Evolutionary conservation across 1,284 basidiomycete species (phyloP).

Genomic region (Sporisorium iseilematis-ciliati): DNA sequence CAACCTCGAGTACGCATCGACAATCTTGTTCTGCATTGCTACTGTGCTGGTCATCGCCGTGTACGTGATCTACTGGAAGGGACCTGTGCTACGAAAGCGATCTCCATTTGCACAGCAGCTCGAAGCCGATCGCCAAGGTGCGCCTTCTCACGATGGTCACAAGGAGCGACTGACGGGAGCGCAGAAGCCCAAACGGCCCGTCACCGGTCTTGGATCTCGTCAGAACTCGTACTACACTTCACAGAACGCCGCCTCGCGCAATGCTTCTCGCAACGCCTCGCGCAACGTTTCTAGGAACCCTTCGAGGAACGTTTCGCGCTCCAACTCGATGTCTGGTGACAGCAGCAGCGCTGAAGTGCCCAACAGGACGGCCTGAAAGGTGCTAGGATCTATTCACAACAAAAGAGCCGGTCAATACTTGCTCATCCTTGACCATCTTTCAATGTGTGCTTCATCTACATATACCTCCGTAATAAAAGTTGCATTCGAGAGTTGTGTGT

Average conservation of each 20-base stretch:
- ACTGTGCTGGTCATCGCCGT: slow-evolving; percentile 70
- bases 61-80: slow-evolving; percentile 71
- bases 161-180: slow-evolving; percentile 25
- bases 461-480: too few relatives aligned
- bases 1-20: slow-evolving; percentile 70
- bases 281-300: slow-evolving; percentile 26
- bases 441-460: too few relatives aligned
- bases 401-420: too few relatives aligned
- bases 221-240: slow-evolving; percentile 45
- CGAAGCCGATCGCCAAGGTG: slow-evolving; percentile 20
- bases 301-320: slow-evolving; percentile 32
- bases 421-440: too few relatives aligned
- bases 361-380: slow-evolving; percentile 16
- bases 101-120: slow-evolving; percentile 47
- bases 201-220: slow-evolving; percentile 31
- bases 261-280: slow-evolving; percentile 30
- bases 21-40: slow-evolving; percentile 71
- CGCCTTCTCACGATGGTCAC: slow-evolving; percentile 15
- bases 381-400: not conserved
- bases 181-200: slow-evolving; percentile 35
- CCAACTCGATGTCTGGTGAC: slow-evolving; percentile 36
- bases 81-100: slow-evolving; percentile 53
- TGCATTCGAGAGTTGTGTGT: too few relatives aligned
- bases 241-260: slow-evolving; percentile 36
- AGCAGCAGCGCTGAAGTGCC: slow-evolving; percentile 36